Base-by-base conservation (phyloP, 495 filamentous ascomycete species). In the Neurospora tetrasperma region DNA sequence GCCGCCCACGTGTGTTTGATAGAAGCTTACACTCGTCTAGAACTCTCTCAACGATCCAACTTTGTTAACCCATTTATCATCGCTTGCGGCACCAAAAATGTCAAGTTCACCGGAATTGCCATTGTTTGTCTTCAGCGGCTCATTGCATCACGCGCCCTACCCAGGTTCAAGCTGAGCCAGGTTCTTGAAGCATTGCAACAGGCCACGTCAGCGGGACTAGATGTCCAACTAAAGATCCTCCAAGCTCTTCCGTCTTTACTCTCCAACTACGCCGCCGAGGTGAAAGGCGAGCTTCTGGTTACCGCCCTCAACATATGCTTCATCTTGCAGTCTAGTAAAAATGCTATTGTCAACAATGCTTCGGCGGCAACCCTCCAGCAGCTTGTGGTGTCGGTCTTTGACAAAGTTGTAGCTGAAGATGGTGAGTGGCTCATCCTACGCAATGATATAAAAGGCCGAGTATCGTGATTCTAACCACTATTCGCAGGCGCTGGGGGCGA, bases 311-410 rank as follows among this genome's bases (percentile, higher is more conserved):
- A 96, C 78, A 92, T 97, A 80, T 98, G 96, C 81, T 94, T 94
- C 43, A 91, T 91, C 69, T 80, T 99, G 62, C 94, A 98, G 81
- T 90, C 89, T 39, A 94, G 92, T 80, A 98, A 97, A 82, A 94
- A 91, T 81, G 89, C 89, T 41, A 93, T 96, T 35, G 94, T 98
- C 75, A 95, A 94, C 74, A 96, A 96, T 73, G 97, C 96, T 1
- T 94, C 96, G 20, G 93, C 95, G 39, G 96, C 96, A 66, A 97
- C 96, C 3, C 83, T 99, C 70, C 96, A 97, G 80, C 96, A 99
- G 82, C 89, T 98, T 23, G 91, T 98, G 7, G 92, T 93, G 69
- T 91, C 92, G 6, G 91, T 94, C 2, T 98, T 97, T 82, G 96
- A 99, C 80, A 94, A 95, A 80, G 93, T 98, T 3, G 88, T 89